phyloP scores from a whole-genome alignment of 2,329 filamentous ascomycete genomes.

The Alternaria triticimaculans region DNA sequence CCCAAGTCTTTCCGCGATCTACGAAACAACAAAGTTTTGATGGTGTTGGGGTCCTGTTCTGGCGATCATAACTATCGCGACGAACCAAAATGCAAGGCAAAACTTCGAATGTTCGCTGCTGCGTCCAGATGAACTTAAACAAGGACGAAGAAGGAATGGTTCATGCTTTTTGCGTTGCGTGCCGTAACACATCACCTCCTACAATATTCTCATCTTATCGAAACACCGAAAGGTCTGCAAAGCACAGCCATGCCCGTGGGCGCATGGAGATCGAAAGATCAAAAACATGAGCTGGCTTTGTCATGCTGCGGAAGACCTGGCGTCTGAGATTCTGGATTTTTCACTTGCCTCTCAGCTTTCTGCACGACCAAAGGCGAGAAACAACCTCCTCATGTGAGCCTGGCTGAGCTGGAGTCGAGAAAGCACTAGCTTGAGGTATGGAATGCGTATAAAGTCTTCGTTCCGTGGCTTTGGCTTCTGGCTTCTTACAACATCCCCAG shows the following conservation, averaged over 20 bases:
- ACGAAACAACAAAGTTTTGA: neutral
- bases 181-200: neutral
- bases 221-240: accelerated
- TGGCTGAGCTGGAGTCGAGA: neutral
- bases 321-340: too few relatives aligned
- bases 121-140: too few relatives aligned
- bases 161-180: neutral
- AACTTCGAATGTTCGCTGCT: too few relatives aligned
- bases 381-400: neutral
- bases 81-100: too few relatives aligned
- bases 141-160: accelerated
- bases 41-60: too few relatives aligned
- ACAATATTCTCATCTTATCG: neutral
- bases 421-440: neutral
- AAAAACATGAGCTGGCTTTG: neutral
- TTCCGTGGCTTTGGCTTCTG: neutral
- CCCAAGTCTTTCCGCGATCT: too few relatives aligned
- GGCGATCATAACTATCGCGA: too few relatives aligned
- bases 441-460: neutral
- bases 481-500: neutral
- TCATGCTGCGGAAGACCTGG: too few relatives aligned
- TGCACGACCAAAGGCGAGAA: too few relatives aligned
- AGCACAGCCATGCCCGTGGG: neutral
- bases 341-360: too few relatives aligned
- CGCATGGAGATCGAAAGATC: neutral